Evolutionary conservation across 2,329 filamentous ascomycete genomes (phyloP).

Genomic region (Coniella lustricola): DNA sequence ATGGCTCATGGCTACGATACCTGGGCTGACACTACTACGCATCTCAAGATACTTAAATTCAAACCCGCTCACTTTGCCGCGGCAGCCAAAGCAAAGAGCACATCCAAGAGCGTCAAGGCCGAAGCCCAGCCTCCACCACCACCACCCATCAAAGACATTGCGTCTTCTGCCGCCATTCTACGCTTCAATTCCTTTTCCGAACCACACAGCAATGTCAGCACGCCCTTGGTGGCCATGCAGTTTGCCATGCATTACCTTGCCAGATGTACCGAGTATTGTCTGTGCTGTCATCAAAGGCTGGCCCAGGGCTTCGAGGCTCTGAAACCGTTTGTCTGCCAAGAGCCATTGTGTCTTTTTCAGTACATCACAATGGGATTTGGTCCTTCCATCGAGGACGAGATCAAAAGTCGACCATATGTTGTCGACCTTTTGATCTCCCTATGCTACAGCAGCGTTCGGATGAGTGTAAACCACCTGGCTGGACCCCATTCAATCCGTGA

Average conservation of each 20-base stretch:
- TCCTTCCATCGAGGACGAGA: slow-evolving; percentile 77
- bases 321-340: slow-evolving; percentile 73
- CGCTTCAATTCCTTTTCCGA: slow-evolving; percentile 1
- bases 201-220: slow-evolving; percentile 30
- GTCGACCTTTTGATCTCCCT: slow-evolving; percentile 81
- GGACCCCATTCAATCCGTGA: slow-evolving; percentile 30
- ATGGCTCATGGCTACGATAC: slow-evolving; percentile 36
- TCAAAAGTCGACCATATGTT: slow-evolving; percentile 69
- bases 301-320: slow-evolving; percentile 59
- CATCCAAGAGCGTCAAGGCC: background rate
- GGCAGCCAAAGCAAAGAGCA: background rate
- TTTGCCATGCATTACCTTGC: slow-evolving; percentile 71
- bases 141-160: slow-evolving; percentile 9
- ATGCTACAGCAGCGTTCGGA: slow-evolving; percentile 56
- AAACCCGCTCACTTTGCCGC: too few species aligned
- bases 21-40: slow-evolving; percentile 62
- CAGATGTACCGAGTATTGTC: slow-evolving; percentile 78
- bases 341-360: slow-evolving; percentile 73
- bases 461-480: background rate
- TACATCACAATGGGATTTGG: slow-evolving; percentile 84
- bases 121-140: slow-evolving; percentile 20
- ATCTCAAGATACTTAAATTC: background rate
- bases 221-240: slow-evolving; percentile 59
- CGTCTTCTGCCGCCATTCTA: background rate
- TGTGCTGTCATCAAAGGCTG: slow-evolving; percentile 71